Conservation (phyloP, 1,284 basidiomycete species). For the Heterobasidion annosum region DNA sequence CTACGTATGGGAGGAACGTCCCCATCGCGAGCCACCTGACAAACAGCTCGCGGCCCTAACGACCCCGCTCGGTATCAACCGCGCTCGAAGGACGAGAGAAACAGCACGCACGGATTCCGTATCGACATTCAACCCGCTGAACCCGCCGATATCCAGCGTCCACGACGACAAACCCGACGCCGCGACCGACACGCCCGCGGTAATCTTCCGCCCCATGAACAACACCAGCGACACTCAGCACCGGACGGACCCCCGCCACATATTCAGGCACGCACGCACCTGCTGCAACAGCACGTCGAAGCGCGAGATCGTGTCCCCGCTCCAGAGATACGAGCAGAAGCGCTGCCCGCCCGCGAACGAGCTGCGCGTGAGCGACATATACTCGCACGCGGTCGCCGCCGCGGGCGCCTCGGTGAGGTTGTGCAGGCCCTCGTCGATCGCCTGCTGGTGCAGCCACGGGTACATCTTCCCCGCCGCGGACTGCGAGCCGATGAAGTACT, state of each 20-base stretch:
- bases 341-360: conserved; percentile 30
- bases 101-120: conserved; percentile 17
- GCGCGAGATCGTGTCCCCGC: conserved; percentile 26
- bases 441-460: conserved; percentile 30
- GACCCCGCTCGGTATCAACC: background rate
- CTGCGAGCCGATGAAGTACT: conserved; percentile 31
- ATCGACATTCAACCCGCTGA: conserved; percentile 27
- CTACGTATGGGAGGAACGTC: conserved; percentile 30
- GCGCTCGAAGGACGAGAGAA: background rate
- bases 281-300: conserved; percentile 29
- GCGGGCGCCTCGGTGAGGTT: conserved; percentile 20
- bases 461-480: conserved; percentile 30
- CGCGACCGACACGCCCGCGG: conserved; percentile 26
- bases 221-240: no score
- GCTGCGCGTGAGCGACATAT: conserved; percentile 31
- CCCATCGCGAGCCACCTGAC: conserved; percentile 33
- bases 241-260: no score
- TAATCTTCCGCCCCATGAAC: conserved; percentile 9
- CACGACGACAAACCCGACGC: conserved; percentile 30
- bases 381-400: conserved; percentile 19
- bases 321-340: conserved; percentile 33
- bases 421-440: conserved; percentile 17
- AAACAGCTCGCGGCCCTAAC: conserved; percentile 26
- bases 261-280: background rate
- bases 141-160: conserved; percentile 33